phyloP scores from a whole-genome alignment of 1,284 basidiomycete genomes.

The Pseudomicrostroma phylloplanum region DNA sequence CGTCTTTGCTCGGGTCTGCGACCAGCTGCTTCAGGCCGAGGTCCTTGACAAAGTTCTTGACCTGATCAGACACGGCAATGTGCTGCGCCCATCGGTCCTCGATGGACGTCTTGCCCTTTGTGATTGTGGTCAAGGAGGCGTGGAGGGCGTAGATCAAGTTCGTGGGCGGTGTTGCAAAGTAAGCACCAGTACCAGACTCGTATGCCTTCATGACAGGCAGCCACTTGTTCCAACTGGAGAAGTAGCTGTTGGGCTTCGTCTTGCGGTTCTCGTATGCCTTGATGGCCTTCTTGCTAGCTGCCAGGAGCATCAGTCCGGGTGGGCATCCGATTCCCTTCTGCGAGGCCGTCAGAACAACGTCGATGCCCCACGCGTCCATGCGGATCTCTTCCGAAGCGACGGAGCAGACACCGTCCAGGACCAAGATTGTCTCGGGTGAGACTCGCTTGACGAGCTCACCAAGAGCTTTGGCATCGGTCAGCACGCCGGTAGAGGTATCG shows the following conservation, averaged over 20 bases:
- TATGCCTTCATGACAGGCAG: conserved; percentile 50
- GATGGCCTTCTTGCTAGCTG: conserved; percentile 75
- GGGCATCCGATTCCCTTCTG: conserved; percentile 94
- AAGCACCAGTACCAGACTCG: conserved; percentile 43
- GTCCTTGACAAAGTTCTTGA: conserved; percentile 65
- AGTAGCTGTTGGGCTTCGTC: conserved; percentile 71
- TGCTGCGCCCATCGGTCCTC: conserved; percentile 76
- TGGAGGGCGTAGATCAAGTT: conserved; percentile 90
- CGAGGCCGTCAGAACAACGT: conserved; percentile 79
- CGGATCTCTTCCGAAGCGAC: conserved; percentile 92
- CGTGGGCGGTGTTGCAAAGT: conserved; percentile 59
- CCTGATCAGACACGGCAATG: conserved; percentile 63
- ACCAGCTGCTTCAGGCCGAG: conserved; percentile 61
- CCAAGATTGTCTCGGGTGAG: conserved; percentile 78
- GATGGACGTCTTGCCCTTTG: conserved; percentile 58
- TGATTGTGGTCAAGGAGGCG: conserved; percentile 70
- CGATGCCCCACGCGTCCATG: conserved; percentile 86
- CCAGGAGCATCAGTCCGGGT: conserved; percentile 82
- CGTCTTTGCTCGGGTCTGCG: conserved; percentile 43
- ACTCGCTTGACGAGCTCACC: conserved; percentile 68
- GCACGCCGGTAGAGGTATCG: conserved; percentile 60
- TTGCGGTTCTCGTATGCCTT: conserved; percentile 67
- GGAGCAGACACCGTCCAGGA: conserved; percentile 88
- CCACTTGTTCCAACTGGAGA: conserved; percentile 59
- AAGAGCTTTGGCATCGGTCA: conserved; percentile 76